Conservation (phyloP, 768 basidiomycete species). For the Lactarius psammicola region DNA sequence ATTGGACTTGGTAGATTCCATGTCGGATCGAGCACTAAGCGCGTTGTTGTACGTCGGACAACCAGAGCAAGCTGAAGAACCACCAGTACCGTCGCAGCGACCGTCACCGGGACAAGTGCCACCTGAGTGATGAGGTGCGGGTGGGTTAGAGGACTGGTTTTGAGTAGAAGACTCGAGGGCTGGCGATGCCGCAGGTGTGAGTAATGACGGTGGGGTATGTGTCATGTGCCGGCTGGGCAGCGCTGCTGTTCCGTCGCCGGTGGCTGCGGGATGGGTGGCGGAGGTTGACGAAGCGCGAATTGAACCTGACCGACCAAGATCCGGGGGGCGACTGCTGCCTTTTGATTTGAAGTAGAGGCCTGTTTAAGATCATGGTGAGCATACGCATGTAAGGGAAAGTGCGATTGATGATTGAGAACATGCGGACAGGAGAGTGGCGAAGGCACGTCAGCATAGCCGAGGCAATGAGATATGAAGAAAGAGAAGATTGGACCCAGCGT, state of each 20-base stretch:
- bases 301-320: constrained; percentile 42
- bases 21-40: constrained; percentile 44
- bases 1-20: constrained; percentile 32
- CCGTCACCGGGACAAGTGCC: constrained; percentile 98
- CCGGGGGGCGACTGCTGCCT: constrained; percentile 69
- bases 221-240: constrained; percentile 31
- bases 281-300: constrained; percentile 26
- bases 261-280: constrained; percentile 32
- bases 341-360: constrained; percentile 85
- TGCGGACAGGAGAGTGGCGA: constrained; percentile 23
- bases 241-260: constrained; percentile 35
- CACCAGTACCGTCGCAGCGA: constrained; percentile 95
- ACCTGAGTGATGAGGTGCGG: constrained; percentile 34
- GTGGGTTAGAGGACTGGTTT: constrained; percentile 26
- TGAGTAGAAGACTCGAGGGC: constrained; percentile 33
- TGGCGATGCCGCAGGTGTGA: constrained; percentile 36
- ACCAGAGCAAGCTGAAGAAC: constrained; percentile 87
- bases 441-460: constrained; percentile 24
- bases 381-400: constrained; percentile 20
- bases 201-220: constrained; percentile 38
- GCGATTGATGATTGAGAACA: constrained; percentile 21
- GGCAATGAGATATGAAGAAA: constrained; percentile 28
- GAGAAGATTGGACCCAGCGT: constrained; percentile 15
- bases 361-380: constrained; percentile 36
- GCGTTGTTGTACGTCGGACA: constrained; percentile 97